phyloP scores from a whole-genome alignment of 176 grass and related monocot genomes.

The Avena eriantha region DNA sequence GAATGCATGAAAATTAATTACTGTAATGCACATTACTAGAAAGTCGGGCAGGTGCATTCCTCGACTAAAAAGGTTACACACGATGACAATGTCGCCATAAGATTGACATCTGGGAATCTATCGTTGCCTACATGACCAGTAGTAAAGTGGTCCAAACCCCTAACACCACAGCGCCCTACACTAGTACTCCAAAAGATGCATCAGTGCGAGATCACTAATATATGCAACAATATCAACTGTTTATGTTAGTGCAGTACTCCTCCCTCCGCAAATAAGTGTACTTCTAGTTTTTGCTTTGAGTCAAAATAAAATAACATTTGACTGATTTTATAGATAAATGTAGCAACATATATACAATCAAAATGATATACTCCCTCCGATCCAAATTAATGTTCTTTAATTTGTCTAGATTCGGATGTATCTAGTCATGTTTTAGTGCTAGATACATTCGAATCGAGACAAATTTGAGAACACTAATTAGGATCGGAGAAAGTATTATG shows the following conservation, averaged over 20 bases:
- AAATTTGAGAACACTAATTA: no score
- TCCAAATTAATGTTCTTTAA: no score
- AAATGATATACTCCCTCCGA: no score
- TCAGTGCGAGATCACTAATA: not conserved
- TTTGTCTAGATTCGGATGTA: no score
- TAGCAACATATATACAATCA: no score
- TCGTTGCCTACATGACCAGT: slow-evolving; percentile 26
- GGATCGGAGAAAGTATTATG: no score
- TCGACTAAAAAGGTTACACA: not conserved
- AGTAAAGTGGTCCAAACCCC: not conserved
- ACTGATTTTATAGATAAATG: no score
- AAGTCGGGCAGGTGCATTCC: slow-evolving; percentile 3
- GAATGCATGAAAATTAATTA: not conserved
- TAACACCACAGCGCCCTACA: not conserved
- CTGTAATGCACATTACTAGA: not conserved
- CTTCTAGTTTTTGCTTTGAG: no score
- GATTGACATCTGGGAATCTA: slow-evolving; percentile 37
- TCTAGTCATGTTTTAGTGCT: no score
- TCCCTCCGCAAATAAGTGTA: no score
- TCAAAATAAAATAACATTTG: no score
- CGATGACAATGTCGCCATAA: slow-evolving; percentile 34
- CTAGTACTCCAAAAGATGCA: not conserved
- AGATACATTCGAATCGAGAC: no score
- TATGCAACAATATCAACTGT: not conserved
- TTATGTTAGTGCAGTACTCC: not conserved